A percentile compares a stretch with the other conserved stretches of the same genome.
phyloP scores from a whole-genome alignment of 2,329 filamentous ascomycete genomes.

The Plenodomus tracheiphilus region DNA sequence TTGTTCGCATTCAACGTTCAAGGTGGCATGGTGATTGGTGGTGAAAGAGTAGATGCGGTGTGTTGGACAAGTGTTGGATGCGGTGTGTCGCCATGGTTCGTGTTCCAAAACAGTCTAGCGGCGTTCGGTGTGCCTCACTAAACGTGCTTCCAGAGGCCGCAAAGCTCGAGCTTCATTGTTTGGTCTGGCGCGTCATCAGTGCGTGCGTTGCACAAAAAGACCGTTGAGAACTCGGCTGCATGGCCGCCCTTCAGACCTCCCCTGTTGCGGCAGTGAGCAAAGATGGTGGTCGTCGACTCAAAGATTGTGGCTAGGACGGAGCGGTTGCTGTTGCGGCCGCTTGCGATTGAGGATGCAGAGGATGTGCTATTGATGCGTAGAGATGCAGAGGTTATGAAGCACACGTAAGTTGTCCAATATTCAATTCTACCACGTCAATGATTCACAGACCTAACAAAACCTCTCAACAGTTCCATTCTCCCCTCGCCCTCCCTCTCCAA shows the following conservation, averaged over 20 bases:
- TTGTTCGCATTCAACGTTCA: constrained; percentile 12
- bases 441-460: constrained; percentile 1
- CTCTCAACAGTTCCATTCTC: constrained; percentile 50
- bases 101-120: too few species aligned
- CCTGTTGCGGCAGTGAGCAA: constrained; percentile 7
- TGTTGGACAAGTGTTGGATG: constrained; percentile 21
- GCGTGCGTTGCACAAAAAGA: constrained; percentile 15
- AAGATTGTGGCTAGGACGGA: constrained; percentile 48
- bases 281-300: constrained; percentile 41
- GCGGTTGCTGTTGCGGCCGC: constrained; percentile 60
- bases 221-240: constrained; percentile 28
- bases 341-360: constrained; percentile 55
- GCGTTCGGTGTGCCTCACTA: background rate
- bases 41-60: constrained; percentile 17
- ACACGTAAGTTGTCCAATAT: constrained; percentile 50
- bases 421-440: background rate
- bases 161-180: constrained; percentile 6
- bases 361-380: constrained; percentile 58
- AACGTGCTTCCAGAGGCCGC: constrained; percentile 8
- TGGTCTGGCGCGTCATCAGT: constrained; percentile 18
- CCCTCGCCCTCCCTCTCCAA: constrained; percentile 53
- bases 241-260: constrained; percentile 16
- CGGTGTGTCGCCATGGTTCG: constrained; percentile 28
- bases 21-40: constrained; percentile 27
- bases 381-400: constrained; percentile 65